Evolutionary conservation across 164 flowering plant species (phyloP), one percentile per base, ranked within the genome.

Genomic region (Nymphaea colorata): DNA sequence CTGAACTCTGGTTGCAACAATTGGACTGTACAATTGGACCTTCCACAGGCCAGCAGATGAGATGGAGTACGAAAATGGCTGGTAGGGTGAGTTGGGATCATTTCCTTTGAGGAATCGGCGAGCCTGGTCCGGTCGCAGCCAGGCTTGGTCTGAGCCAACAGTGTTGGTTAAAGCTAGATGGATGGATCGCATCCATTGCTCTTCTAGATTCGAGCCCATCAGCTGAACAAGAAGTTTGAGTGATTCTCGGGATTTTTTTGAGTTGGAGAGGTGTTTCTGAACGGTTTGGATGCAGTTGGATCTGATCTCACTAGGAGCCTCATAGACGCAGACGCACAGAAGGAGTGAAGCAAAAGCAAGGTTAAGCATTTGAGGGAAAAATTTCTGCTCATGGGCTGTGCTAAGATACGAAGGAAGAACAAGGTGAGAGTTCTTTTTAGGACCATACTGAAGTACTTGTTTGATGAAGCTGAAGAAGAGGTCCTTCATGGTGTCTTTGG

Each of bases 121-220:
- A 8, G 57, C 57, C 8, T 51, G 57, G 57, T 51, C 14, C 8
- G 12, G 8, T 51, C 57, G 57, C 8, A 51, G 57, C 57, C 57
- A 51, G 14, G 57, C 14, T 0, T 51, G 14, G 57, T 41, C 64
- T 17, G 64, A 41, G 17, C 18, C 64, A 10, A 4, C n/a, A 17
- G 57, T 51, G 57, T 86, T 91, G 3, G 98, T 91, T 43, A 93
- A 79, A 0, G 93, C 98, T 16, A 93, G 96, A 73, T 86, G 87
- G 18, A 93, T 0, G 12, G 94, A 83, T 44, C 96, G 57, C 87
- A 93, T 86, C 97, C 98, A 93, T 65, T 78, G 86, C 74, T 91
- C 97, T 61, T 93, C 97, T 0, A 86, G 43, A 61, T 83, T 89
- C 3, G 94, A 83, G 41, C 98, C 98, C 5, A 91, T 59, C 36